Evolutionary conservation across 2,329 filamentous ascomycete genomes (phyloP).

Genomic region (Catunica adiposa): DNA sequence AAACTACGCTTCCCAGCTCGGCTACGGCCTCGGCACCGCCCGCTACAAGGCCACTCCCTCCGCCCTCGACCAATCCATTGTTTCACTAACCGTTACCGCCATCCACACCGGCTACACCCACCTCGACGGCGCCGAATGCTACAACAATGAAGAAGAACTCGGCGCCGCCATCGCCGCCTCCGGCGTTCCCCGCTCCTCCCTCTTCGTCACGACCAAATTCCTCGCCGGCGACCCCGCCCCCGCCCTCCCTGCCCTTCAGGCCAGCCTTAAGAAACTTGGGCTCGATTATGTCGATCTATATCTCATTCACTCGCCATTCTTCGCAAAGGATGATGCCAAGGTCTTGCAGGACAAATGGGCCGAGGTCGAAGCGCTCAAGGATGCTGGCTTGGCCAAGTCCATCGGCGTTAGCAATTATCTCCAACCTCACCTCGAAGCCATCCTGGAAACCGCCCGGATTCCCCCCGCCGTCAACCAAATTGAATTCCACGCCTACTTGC

Average conservation of each 20-base stretch:
- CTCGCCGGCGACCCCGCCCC: conserved; percentile 25
- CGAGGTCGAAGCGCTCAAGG: conserved; percentile 48
- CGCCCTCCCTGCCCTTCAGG: conserved; percentile 34
- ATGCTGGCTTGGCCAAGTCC: conserved; percentile 45
- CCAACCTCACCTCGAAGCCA: conserved; percentile 35
- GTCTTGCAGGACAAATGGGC: conserved; percentile 42
- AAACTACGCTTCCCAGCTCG: conserved; percentile 31
- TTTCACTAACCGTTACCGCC: conserved; percentile 38
- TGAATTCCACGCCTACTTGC: conserved; percentile 62
- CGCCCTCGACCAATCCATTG: conserved; percentile 35
- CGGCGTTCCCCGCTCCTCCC: conserved; percentile 45
- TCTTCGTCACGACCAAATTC: conserved; percentile 52
- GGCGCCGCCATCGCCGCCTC: conserved; percentile 53
- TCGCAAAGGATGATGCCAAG: conserved; percentile 24
- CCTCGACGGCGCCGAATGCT: conserved; percentile 58
- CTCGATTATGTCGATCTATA: conserved; percentile 60
- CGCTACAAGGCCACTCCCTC: conserved; percentile 36
- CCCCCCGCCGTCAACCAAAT: conserved; percentile 60
- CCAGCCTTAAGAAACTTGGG: conserved; percentile 47
- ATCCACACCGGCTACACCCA: conserved; percentile 56
- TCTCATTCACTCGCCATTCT: conserved; percentile 43
- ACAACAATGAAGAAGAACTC: conserved; percentile 52
- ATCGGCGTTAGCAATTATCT: conserved; percentile 70
- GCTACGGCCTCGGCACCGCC: conserved; percentile 57
- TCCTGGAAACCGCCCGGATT: conserved; percentile 44